Evolutionary conservation across 352 stramenopile species (phyloP), one percentile per base, ranked within the genome.

Genomic region (Thalassiosira hispida): DNA sequence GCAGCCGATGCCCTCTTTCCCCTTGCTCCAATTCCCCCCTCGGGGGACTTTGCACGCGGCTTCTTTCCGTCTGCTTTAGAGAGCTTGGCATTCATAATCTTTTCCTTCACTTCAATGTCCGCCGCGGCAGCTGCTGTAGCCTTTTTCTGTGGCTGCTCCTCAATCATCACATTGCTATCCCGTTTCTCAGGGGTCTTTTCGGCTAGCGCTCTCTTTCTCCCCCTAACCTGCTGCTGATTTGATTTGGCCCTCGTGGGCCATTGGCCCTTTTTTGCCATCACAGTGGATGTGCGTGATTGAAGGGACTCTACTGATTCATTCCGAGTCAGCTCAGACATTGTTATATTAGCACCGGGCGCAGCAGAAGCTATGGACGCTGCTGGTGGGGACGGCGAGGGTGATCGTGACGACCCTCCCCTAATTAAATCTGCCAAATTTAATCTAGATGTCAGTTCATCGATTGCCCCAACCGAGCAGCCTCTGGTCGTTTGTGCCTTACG

Each of bases 391-490:
- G 65, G 23, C 23, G 47, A 56, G 12, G 65, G 49, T 40, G 53
- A 63, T 27, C 6, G 16, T 22, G 67, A 46, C 18, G 33, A 40
- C n/a, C 64, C 27, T 35, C 52, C 14, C 25, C 64, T 33, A 47
- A 59, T 53, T 31, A 77, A 52, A 25, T 60, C 65, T 20, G 60
- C 35, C 20, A 64, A 52, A 18, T 52, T 57, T 1, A 83, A 61
- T 69, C 75, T 73, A 27, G 75, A 78, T 46, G 74, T 83, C 29
- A 83, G 56, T 59, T 83, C 51, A 29, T 83, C 75, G 14, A 83
- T 83, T 7, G 75, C 67, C 16, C 69, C 61, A 22, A 73, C 46
- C 11, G 20, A 75, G 14, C 46, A 23, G 35, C 11, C 27, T n/a
- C 23, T 33, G 6, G 14, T 40, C 22, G 22, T 23, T 5, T 56